Conservation (phyloP, 1,284 basidiomycete genomes). For the Rhodotorula sp. region DNA sequence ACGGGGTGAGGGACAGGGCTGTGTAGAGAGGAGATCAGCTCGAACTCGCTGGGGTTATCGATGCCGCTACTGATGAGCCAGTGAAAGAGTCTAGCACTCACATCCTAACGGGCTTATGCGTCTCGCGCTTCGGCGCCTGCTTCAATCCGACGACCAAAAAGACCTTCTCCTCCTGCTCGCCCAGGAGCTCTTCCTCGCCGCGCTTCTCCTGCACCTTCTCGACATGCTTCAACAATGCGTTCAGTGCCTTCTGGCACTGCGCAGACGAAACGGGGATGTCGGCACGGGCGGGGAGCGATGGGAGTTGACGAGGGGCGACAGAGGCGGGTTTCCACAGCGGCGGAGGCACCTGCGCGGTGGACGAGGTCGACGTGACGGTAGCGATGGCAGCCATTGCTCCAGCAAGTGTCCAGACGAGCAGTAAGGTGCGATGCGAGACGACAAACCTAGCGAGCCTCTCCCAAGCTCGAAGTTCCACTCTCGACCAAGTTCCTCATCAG, state of each 20-base stretch:
- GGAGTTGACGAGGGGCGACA: slow-evolving; percentile 28
- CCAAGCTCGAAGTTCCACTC: not conserved
- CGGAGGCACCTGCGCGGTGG: slow-evolving; percentile 20
- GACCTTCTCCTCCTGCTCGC: slow-evolving; percentile 66
- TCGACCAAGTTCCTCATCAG: not conserved
- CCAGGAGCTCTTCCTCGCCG: slow-evolving; percentile 72
- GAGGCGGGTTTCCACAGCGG: slow-evolving; percentile 36
- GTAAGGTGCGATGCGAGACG: not conserved
- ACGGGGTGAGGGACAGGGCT: slow-evolving; percentile 78
- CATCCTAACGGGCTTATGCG: slow-evolving; percentile 80
- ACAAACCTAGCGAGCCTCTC: not conserved
- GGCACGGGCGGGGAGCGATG: slow-evolving; percentile 29
- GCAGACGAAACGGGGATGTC: slow-evolving; percentile 57
- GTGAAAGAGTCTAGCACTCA: slow-evolving; percentile 52
- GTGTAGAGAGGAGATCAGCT: slow-evolving; percentile 1
- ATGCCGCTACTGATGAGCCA: too few relatives aligned
- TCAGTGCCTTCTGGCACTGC: slow-evolving; percentile 75
- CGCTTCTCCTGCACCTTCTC: slow-evolving; percentile 62
- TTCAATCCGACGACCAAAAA: slow-evolving; percentile 85
- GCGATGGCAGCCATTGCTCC: slow-evolving; percentile 15
- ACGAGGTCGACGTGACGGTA: slow-evolving; percentile 8
- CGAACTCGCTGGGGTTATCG: not conserved
- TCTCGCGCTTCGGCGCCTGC: slow-evolving; percentile 61
- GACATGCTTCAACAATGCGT: slow-evolving; percentile 69
- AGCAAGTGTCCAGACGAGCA: not conserved